These are phyloP conservation scores for Rhizophagus prolifer DNA, from an alignment of 192 early-diverging fungal species.

Conservation along the genomic window DNA sequence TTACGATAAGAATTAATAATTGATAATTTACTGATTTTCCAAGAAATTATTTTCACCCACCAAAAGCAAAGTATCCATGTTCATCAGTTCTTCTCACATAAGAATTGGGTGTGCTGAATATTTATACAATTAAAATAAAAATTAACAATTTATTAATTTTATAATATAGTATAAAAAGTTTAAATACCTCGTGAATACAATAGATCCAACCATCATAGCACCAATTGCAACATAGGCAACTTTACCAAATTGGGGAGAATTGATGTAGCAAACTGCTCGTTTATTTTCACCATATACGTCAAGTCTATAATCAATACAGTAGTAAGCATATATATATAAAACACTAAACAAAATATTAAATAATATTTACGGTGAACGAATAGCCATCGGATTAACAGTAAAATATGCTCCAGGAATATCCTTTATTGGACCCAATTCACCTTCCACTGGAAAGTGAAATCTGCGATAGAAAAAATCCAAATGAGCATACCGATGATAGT, in stretches of 20 bases:
- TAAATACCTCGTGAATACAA: constrained; percentile 55
- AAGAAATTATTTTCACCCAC: constrained; percentile 20
- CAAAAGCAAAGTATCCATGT: constrained; percentile 82
- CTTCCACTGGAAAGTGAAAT: constrained; percentile 75
- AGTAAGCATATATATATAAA: not conserved
- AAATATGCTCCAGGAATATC: constrained; percentile 68
- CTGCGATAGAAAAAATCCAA: constrained; percentile 16
- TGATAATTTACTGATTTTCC: not conserved
- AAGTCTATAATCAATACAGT: constrained; percentile 29
- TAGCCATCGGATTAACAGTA: constrained; percentile 85
- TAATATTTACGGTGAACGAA: constrained; percentile 48
- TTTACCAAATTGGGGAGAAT: constrained; percentile 64
- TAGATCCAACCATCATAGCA: constrained; percentile 85
- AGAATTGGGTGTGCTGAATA: constrained; percentile 28
- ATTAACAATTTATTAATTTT: not conserved
- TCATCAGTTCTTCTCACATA: constrained; percentile 68
- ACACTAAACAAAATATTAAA: constrained; percentile 19
- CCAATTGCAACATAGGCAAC: constrained; percentile 73
- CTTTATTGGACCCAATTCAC: constrained; percentile 53
- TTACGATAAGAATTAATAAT: not conserved
- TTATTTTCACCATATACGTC: constrained; percentile 85
- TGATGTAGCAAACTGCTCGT: constrained; percentile 62
- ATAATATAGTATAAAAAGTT: not conserved
- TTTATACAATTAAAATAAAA: not conserved
- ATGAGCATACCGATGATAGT: constrained; percentile 68